Evolutionary conservation across 2,329 filamentous ascomycete genomes (phyloP), one percentile per base, ranked within the genome.

Genomic region (Botryotinia globosa): DNA sequence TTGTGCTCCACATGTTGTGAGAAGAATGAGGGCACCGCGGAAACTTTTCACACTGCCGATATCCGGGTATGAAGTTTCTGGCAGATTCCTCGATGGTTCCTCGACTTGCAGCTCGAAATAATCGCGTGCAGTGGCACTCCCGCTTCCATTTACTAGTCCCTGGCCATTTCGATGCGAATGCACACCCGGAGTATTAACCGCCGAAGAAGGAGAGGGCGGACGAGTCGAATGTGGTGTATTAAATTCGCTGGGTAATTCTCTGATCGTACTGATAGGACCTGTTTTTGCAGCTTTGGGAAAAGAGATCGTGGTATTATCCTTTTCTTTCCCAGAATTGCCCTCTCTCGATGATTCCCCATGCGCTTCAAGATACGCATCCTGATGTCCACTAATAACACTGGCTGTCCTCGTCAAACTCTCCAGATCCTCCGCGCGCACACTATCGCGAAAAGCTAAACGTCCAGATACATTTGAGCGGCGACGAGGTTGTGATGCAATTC

Each of bases 1-100:
- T 65, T 84, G 83, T 10, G 83, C 82, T 62, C 82, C 82, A 42
- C 82, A 83, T 5, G 83, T 84, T 32, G 82, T 80, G 32, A 83
- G 72, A 45, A 84, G 75, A 39, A 84, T 81, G 73, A 83, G 73
- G 10, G 77, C 77, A 1, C 83, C 83, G 59, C 81, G 79, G 81
- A 82, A 82, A 18, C 82, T 83, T 5, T 72, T 77, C 20, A 83
- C 76, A 1, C 77, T 80, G 29, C 81, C 82, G 42, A 44, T 45
- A 59, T 72, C 69, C 9, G 69, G 69, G 54, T 72, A 72, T 42
- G 61, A 58, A 44, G 48, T 39, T 39, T 64, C 69, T 1, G 54
- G 48, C 45, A 61, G 20, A 44, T 42, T 54, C 3, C 64, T 67
- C 14, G 48, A 48, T 1, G 69, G 22, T 29, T 72, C 62, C 29